Base-by-base conservation (phyloP, 2,329 filamentous ascomycete genomes). In the Fusarium clavum region DNA sequence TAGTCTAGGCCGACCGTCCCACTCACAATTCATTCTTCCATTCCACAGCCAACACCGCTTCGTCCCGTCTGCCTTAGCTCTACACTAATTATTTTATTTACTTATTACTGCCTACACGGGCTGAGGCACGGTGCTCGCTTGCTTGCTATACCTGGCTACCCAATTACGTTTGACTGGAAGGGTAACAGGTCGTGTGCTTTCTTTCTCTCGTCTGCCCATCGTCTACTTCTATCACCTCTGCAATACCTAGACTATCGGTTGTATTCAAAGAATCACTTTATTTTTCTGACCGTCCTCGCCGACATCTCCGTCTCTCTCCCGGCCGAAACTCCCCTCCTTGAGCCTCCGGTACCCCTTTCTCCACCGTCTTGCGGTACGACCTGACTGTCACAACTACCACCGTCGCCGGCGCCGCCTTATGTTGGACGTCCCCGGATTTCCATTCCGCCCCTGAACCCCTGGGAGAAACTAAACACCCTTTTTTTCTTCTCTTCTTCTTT, bases 161-260 rank as follows among this genome's bases (percentile, higher is more conserved):
- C 47, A 53, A 30, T 49, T 53, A 47, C 62, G 20, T 68, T 60
- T 43, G 64, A 75, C 78, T 70, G 73, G 76, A 79, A 78, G 67
- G 79, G 79, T 64, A 81, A 80, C 65, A 78, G 78, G 78, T 81
- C 79, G 80, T 80, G 79, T 81, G 79, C 79, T 72, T 76, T 60
- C 47, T 57, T 44, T 63, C 61, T 61, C 41, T 67, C n/a, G 45
- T 48, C n/a, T 20, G 49, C n/a, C 53, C 48, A 24, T 51, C 44
- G 18, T 22, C 22, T 18, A 38, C 62, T 53, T 20, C 56, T 56
- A n/a, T 46, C 45, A n/a, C 11, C 38, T 30, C 57, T 24, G n/a
- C 32, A 20, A 24, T 27, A 51, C 22, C 47, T 38, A 24, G 11
- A 34, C 13, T 30, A 49, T 34, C 16, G 20, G 30, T 14, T 25